A percentile compares a stretch with the other conserved stretches of the same genome.
phyloP scores from a whole-genome alignment of 495 filamentous ascomycete species.

The Podospora tetraspora region DNA sequence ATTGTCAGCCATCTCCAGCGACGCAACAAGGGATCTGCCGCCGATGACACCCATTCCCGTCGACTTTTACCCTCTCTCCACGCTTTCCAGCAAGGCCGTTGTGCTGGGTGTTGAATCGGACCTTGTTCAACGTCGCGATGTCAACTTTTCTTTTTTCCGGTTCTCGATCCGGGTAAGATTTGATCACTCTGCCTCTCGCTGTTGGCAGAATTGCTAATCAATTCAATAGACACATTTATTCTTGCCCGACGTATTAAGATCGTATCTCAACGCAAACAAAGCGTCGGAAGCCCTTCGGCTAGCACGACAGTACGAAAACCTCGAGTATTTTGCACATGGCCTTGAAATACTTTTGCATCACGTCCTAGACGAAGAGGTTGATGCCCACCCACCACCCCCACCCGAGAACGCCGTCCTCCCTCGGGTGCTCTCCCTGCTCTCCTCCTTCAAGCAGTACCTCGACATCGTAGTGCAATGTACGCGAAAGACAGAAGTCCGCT shows the following conservation, averaged over 20 bases:
- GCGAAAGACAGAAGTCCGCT: slow-evolving; percentile 91
- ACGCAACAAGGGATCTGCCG: slow-evolving; percentile 55
- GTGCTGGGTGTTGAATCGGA: slow-evolving; percentile 88
- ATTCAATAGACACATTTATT: slow-evolving; percentile 71
- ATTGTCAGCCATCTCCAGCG: slow-evolving; percentile 58
- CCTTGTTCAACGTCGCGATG: slow-evolving; percentile 81
- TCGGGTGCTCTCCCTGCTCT: slow-evolving; percentile 80
- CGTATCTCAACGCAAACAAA: slow-evolving; percentile 66
- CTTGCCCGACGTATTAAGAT: slow-evolving; percentile 76
- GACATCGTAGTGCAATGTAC: slow-evolving; percentile 97
- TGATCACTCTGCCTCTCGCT: background rate
- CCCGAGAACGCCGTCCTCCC: slow-evolving; percentile 74
- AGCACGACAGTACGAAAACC: slow-evolving; percentile 72
- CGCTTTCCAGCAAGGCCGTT: slow-evolving; percentile 77
- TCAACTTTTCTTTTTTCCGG: slow-evolving; percentile 79
- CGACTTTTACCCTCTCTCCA: slow-evolving; percentile 94
- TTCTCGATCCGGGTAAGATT: slow-evolving; percentile 66
- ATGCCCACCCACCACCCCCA: slow-evolving; percentile 54
- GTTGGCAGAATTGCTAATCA: slow-evolving; percentile 8
- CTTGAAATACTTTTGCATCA: slow-evolving; percentile 90
- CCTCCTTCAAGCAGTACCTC: slow-evolving; percentile 81
- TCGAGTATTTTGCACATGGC: slow-evolving; percentile 88
- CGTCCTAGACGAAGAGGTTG: slow-evolving; percentile 91
- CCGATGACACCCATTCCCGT: slow-evolving; percentile 57
- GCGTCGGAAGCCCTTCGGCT: slow-evolving; percentile 68